Evolutionary conservation across 305 asterid species (phyloP).

Genomic region (Caryopteris hybrid): DNA sequence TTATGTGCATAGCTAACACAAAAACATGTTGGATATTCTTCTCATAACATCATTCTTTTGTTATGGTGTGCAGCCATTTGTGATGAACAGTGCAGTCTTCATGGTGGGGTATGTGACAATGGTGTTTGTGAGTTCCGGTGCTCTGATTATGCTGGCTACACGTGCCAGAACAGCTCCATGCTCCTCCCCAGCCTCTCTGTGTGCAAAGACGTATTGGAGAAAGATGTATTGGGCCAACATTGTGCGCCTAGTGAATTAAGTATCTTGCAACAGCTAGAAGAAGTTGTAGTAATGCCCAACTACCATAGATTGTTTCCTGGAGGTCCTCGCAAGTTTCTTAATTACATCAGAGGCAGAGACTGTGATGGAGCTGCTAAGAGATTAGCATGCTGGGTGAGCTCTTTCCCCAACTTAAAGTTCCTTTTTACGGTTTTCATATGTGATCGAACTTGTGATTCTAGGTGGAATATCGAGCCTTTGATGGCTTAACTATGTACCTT

Average conservation of each 20-base stretch:
- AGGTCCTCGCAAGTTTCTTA: constrained; percentile 92
- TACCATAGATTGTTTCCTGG: constrained; percentile 91
- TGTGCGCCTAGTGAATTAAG: constrained; percentile 93
- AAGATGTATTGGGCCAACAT: constrained; percentile 72
- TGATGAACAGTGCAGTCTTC: constrained; percentile 97
- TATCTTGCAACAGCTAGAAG: constrained; percentile 91
- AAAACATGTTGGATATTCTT: not conserved
- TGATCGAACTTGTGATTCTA: not conserved
- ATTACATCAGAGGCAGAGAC: constrained; percentile 79
- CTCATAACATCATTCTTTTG: not conserved
- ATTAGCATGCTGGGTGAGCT: constrained; percentile 96
- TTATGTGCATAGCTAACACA: not conserved
- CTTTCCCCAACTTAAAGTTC: not conserved
- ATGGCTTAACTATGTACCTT: too few species aligned
- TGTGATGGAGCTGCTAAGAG: constrained; percentile 97
- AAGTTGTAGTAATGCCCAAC: constrained; percentile 98
- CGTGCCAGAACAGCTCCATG: constrained; percentile 88
- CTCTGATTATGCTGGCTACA: constrained; percentile 97
- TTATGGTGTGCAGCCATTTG: constrained; percentile 58
- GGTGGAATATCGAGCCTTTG: too few species aligned
- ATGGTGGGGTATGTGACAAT: constrained; percentile 97
- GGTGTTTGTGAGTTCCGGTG: constrained; percentile 98
- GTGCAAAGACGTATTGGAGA: constrained; percentile 76
- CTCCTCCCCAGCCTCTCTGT: constrained; percentile 85
- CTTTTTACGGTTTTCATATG: not conserved